These are phyloP conservation scores for Nitzschia palea DNA, from an alignment of 108 stramenopile genomes.

Conservation along the genomic window DNA sequence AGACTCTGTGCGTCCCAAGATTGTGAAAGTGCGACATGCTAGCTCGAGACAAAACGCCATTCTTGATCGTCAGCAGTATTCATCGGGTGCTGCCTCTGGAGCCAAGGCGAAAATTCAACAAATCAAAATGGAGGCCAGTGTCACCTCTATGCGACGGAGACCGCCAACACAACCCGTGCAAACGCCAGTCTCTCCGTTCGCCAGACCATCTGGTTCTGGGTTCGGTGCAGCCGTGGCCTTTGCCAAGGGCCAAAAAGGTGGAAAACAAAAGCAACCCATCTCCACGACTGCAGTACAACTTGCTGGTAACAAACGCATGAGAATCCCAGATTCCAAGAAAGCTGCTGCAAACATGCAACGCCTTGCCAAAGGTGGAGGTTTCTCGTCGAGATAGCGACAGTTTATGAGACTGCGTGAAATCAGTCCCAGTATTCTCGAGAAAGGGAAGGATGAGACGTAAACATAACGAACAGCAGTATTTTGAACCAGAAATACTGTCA, in stretches of 20 bases:
- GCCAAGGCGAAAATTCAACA: constrained; percentile 29
- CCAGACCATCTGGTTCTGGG: not conserved
- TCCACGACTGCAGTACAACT: constrained; percentile 15
- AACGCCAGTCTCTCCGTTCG: not conserved
- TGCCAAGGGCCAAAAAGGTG: constrained; percentile 9
- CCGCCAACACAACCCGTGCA: not conserved
- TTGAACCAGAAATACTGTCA: no score
- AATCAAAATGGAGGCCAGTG: constrained; percentile 33
- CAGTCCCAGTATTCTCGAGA: no score
- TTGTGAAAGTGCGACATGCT: constrained; percentile 57
- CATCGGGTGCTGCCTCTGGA: not conserved
- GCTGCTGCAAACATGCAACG: constrained; percentile 9
- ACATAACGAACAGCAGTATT: no score
- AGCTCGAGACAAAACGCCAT: constrained; percentile 33
- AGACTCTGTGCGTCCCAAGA: constrained; percentile 50
- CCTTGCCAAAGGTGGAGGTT: constrained; percentile 10
- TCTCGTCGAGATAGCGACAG: not conserved
- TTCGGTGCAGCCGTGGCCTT: constrained; percentile 48
- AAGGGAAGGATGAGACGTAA: no score
- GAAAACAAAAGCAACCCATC: constrained; percentile 15
- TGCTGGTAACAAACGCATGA: constrained; percentile 39
- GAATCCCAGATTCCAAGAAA: constrained; percentile 28
- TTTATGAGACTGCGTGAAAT: no score
- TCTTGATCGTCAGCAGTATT: constrained; percentile 9
- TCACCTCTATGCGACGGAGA: constrained; percentile 23